Conservation (phyloP, 2,329 filamentous ascomycete species). For the Epichloe typhina region DNA sequence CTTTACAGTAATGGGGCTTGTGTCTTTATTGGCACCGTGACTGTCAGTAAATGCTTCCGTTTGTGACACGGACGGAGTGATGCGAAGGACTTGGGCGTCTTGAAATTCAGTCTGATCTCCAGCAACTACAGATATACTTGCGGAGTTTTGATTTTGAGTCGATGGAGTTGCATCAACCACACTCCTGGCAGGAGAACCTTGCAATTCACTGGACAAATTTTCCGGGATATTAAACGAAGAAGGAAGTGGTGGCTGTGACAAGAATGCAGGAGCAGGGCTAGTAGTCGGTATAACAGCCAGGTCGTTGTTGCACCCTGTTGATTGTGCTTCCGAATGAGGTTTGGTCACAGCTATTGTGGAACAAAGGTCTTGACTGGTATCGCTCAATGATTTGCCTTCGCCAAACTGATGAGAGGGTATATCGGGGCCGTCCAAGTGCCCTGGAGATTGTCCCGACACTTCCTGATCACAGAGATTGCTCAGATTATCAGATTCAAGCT, state of each 20-base stretch:
- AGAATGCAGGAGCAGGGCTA: slow-evolving; percentile 6
- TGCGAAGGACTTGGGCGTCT: slow-evolving; percentile 15
- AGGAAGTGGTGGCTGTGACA: slow-evolving; percentile 6
- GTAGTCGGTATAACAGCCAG: not conserved
- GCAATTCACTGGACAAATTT: slow-evolving; percentile 1
- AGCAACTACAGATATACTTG: not conserved
- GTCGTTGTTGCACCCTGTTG: not conserved
- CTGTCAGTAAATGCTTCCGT: slow-evolving; percentile 8
- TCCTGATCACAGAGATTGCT: not conserved
- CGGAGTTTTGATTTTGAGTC: not conserved
- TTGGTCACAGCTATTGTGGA: not conserved
- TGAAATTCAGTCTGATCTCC: slow-evolving; percentile 10
- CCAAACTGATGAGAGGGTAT: slow-evolving; percentile 16
- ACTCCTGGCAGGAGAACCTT: not conserved
- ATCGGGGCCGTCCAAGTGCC: slow-evolving; percentile 1
- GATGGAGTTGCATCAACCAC: slow-evolving; percentile 4
- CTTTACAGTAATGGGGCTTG: not conserved
- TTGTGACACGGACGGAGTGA: slow-evolving; percentile 7
- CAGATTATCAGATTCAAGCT: not conserved
- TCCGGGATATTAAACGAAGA: slow-evolving; percentile 3
- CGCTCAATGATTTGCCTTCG: not conserved
- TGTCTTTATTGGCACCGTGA: slow-evolving; percentile 4
- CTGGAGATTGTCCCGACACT: not conserved
- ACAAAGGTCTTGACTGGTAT: not conserved
- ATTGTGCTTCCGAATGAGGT: not conserved